phyloP scores from a whole-genome alignment of 441 rosid species.

The Arabidopsis lyrata region DNA sequence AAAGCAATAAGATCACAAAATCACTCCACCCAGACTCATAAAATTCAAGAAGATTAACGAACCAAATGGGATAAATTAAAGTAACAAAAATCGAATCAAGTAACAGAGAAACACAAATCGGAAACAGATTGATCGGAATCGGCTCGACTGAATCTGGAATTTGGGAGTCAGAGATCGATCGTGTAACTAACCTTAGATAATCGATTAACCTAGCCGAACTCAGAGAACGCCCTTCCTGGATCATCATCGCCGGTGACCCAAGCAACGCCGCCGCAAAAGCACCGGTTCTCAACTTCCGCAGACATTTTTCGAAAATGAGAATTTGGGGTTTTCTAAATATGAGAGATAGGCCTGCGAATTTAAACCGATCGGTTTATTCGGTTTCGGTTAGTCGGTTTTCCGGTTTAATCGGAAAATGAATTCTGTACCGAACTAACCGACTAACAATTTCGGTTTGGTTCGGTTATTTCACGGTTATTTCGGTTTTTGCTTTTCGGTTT shows the following conservation, averaged over 20 bases:
- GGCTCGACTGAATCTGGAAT: not conserved
- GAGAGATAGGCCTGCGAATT: too few relatives aligned
- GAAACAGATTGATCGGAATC: slow-evolving; percentile 28
- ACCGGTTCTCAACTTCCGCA: slow-evolving; percentile 47
- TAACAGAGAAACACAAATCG: slow-evolving; percentile 60
- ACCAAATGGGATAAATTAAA: slow-evolving; percentile 52
- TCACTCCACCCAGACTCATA: slow-evolving; percentile 62
- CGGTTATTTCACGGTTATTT: too few relatives aligned
- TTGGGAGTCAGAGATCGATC: slow-evolving; percentile 48
- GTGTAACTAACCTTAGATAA: slow-evolving; percentile 78
- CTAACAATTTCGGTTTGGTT: too few relatives aligned
- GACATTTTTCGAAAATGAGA: slow-evolving; percentile 22
- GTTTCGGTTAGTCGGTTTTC: too few relatives aligned
- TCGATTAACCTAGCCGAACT: slow-evolving; percentile 67
- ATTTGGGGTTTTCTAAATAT: not conserved
- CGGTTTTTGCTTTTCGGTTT: too few relatives aligned
- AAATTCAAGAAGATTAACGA: slow-evolving; percentile 68
- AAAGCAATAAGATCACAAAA: not conserved
- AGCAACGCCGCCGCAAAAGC: slow-evolving; percentile 53
- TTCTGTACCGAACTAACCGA: too few relatives aligned
- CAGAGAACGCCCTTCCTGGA: slow-evolving; percentile 50
- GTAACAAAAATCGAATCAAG: slow-evolving; percentile 44
- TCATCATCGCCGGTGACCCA: slow-evolving; percentile 70
- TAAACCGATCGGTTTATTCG: too few relatives aligned
- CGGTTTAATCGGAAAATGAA: too few relatives aligned